Evolutionary conservation across 1,139 yeast species (phyloP).

Genomic region (Geotrichum aggregatum): DNA sequence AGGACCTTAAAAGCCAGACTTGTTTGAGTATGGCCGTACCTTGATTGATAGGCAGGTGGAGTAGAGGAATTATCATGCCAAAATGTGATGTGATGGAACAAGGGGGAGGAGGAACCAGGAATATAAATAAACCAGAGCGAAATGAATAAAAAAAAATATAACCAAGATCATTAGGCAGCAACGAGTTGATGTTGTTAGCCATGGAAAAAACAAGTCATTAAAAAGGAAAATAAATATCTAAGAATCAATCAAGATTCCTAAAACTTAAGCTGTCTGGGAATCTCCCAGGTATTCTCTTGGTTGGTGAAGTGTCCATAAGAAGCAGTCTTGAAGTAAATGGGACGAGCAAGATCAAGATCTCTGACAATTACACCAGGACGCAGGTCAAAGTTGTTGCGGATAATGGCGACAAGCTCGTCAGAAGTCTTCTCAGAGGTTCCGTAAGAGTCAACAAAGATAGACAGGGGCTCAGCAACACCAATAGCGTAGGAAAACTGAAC

Average conservation of each 20-base stretch:
- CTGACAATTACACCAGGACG: conserved; percentile 99
- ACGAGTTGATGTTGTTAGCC: conserved; percentile 23
- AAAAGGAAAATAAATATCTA: conserved; percentile 8
- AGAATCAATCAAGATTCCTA: conserved; percentile 39
- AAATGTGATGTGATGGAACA: background rate
- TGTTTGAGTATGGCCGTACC: conserved; percentile 19
- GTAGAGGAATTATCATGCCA: conserved; percentile 1
- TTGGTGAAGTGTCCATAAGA: conserved; percentile 99
- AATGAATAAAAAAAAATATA: conserved; percentile 3
- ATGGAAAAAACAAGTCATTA: conserved; percentile 19
- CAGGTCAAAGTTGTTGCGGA: conserved; percentile 91
- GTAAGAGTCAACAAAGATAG: conserved; percentile 94
- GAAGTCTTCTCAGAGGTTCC: conserved; percentile 92
- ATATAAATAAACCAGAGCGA: conserved; percentile 15
- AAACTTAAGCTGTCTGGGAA: conserved; percentile 81
- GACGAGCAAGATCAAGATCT: conserved; percentile 96
- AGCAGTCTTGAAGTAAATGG: conserved; percentile 98
- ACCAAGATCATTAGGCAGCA: conserved; percentile 20
- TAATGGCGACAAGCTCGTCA: conserved; percentile 83
- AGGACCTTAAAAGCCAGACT: conserved; percentile 22
- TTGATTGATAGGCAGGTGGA: conserved; percentile 5
- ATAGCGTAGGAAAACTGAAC: conserved; percentile 99
- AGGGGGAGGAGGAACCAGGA: conserved; percentile 14
- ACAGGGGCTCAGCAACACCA: conserved; percentile 99
- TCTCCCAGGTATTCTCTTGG: conserved; percentile 98